Evolutionary conservation across 441 rosid genomes (phyloP), one percentile per base, ranked within the genome.

Genomic region (Euphorbia schlechtendalii): DNA sequence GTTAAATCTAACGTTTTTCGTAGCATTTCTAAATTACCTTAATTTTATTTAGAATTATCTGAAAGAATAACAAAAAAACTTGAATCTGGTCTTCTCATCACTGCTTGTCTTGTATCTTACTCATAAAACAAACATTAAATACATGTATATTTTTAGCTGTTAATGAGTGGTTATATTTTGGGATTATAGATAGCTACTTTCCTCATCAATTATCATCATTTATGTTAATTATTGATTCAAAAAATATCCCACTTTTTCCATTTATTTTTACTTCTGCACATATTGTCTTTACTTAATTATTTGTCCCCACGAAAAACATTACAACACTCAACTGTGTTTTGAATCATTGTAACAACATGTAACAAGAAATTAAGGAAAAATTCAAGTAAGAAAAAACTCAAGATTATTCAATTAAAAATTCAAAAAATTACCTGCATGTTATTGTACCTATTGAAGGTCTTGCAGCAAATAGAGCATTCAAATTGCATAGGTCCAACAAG

Each of bases 391-490:
- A 21, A 53, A 21, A 8, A 21, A n/a, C 12, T 65, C 15, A 8
- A 43, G n/a, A 46, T 41, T 41, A 41, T 10, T 41, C 13, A 1
- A 46, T 4, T 14, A 46, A 20, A 51, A 51, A 18, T 51, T 46
- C 4, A 46, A 46, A 13, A 14, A 46, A 15, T 46, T 67, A 85
- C 95, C 95, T 88, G 91, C 95, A 88, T 88, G 84, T 88, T 88
- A 75, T 88, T 88, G 84, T 88, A 85, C 77, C 95, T 77, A 73
- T 88, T 88, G 84, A 88, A 88, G 74, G 91, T 84, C 77, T 88
- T 88, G 87, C 80, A 81, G 82, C 95, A 88, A 72, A 88, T 87
- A 54, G 95, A 91, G 56, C 95, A 88, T 10, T 91, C 84, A 71
- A 88, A 88, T 74, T 85, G 91, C 0, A 89, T 85, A 12, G 91